Evolutionary conservation across 2,329 filamentous ascomycete species (phyloP), one percentile per base, ranked within the genome.

Genomic region (Aspergillus spinulosporus): DNA sequence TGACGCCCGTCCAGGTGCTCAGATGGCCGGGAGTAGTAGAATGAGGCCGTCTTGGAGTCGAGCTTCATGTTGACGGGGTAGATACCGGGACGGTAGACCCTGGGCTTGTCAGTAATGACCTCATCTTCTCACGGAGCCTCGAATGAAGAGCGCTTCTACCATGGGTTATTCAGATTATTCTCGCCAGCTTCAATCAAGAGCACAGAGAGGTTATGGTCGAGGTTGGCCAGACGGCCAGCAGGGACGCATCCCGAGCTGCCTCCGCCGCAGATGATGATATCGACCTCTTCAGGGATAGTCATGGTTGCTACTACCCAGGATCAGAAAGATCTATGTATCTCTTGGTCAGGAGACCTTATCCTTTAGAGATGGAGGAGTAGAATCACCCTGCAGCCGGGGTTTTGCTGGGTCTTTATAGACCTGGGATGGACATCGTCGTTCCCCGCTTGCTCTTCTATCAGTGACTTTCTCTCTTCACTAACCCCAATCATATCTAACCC

Each of bases 1-100:
- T 84, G 84, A 45, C 88, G 82, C 12, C 88, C 88, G 62, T 82
- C 83, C 28, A 92, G 83, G 79, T 84, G 88, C 72, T 88, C 84
- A 0, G 87, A 90, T n/a, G 88, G 87, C 40, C 85, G 81, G 47
- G 88, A 91, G 72, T 92, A 85, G 69, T 92, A 93, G 74, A 92
- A 92, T 0, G 88, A 88, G 34, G 89, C 88, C 32, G 88, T 90
- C 80, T 90, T 91, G 64, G 87, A 90, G 80, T 90, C 88, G 58
- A 90, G 71, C 74, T 90, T 86, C 87, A 89, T 90, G 76, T 91
- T 91, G 45, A 80, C 78, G n/a, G 88, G 88, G 73, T 88, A 91
- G 70, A 91, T 88, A 53, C 86, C 88, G 2, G 88, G 88, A 5
- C 88, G 84, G 75, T 82, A 90, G 9, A 91, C 87, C 85, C 83